phyloP scores from a whole-genome alignment of 2,329 filamentous ascomycete species.

The Blastomyces parvus region DNA sequence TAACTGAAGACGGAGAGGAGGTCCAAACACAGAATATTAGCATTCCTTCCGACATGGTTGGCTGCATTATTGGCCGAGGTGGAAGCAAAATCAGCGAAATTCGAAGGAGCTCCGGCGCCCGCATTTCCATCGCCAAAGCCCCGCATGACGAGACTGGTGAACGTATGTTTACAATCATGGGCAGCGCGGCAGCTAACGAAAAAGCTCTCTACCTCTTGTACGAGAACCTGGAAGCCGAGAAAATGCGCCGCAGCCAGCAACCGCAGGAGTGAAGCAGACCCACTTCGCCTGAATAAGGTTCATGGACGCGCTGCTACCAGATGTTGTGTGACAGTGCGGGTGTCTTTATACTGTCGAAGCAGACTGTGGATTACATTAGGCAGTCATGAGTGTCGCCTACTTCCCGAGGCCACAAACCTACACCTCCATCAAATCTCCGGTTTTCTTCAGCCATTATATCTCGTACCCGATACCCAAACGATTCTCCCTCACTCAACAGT shows the following conservation, averaged over 20 bases:
- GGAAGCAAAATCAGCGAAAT: constrained; percentile 99
- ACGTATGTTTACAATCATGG: constrained; percentile 99
- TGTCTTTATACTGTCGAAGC: background rate
- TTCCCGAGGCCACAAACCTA: background rate
- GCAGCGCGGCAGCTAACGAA: constrained; percentile 86
- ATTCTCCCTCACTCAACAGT: background rate
- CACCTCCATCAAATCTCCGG: background rate
- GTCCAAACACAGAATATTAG: constrained; percentile 99
- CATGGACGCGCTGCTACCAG: background rate
- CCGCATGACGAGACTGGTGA: constrained; percentile 96
- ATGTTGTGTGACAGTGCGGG: background rate
- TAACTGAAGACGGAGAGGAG: constrained; percentile 94
- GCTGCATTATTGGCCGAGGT: constrained; percentile 92
- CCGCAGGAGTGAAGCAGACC: constrained; percentile 43
- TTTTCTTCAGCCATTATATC: background rate
- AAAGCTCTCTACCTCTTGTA: constrained; percentile 92
- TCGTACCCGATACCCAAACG: background rate
- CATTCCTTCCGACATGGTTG: constrained; percentile 98
- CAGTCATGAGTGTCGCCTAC: background rate
- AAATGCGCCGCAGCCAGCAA: constrained; percentile 89
- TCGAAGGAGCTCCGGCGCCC: constrained; percentile 87
- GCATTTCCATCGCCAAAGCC: constrained; percentile 95
- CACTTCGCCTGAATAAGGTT: background rate
- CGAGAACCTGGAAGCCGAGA: constrained; percentile 97
- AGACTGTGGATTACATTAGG: background rate